Conservation (phyloP, 768 basidiomycete species). For the Rubroboletus satanas region DNA sequence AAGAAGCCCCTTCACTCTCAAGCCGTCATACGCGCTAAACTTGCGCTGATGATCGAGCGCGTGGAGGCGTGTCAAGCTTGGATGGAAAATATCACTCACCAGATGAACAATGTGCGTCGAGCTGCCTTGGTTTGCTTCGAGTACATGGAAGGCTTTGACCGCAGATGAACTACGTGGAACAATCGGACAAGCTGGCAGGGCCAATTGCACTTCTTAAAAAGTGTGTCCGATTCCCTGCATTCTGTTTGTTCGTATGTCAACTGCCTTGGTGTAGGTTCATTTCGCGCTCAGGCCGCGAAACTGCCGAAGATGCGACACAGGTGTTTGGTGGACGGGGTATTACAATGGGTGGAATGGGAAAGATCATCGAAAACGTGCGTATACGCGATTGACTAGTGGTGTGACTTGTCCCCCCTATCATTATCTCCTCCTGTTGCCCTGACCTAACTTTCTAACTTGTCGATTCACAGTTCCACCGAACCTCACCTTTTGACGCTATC, state of each 20-base stretch:
- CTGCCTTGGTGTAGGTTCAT: constrained; percentile 48
- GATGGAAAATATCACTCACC: constrained; percentile 86
- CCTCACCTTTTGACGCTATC: constrained; percentile 80
- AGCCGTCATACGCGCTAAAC: constrained; percentile 83
- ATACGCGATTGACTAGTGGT: not conserved
- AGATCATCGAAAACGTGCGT: constrained; percentile 73
- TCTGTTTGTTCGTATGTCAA: not conserved
- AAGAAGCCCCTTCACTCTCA: constrained; percentile 81
- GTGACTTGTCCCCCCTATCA: no score
- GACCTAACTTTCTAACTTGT: not conserved
- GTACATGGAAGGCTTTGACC: not conserved
- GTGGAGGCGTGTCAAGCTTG: constrained; percentile 84
- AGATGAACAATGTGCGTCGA: constrained; percentile 78
- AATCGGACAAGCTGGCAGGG: constrained; percentile 83
- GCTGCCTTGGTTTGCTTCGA: not conserved
- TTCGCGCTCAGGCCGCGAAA: constrained; percentile 49
- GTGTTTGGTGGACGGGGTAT: constrained; percentile 89
- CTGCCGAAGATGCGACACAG: constrained; percentile 69
- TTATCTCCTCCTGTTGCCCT: not conserved
- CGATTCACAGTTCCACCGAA: constrained; percentile 64
- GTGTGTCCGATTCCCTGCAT: constrained; percentile 37
- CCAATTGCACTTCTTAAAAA: constrained; percentile 87
- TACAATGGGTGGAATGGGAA: constrained; percentile 85
- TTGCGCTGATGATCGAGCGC: constrained; percentile 86
- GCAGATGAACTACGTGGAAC: constrained; percentile 84